A percentile compares a stretch with the other conserved stretches of the same genome.
These are phyloP conservation scores for Amanita jacksonii DNA, from an alignment of 768 basidiomycete genomes.

Conservation along the genomic window DNA sequence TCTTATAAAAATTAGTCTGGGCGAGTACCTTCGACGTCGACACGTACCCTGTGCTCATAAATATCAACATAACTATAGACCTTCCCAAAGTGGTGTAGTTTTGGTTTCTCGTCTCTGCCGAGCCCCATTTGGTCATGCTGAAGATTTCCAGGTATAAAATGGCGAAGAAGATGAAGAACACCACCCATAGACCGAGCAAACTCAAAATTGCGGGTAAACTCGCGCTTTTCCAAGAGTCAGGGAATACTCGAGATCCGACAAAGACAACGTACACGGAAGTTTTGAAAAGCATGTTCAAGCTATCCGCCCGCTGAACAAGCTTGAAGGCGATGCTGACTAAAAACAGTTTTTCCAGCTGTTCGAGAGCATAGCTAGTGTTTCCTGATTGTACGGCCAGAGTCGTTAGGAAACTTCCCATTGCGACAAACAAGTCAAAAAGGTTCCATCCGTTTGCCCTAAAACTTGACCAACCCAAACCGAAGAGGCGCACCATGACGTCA, in stretches of 20 bases:
- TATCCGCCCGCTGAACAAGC: conserved; percentile 80
- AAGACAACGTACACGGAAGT: conserved; percentile 66
- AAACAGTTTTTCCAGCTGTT: conserved; percentile 83
- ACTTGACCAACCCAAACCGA: conserved; percentile 76
- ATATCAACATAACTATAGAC: conserved; percentile 80
- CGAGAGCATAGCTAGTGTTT: conserved; percentile 36
- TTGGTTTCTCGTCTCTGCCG: conserved; percentile 52
- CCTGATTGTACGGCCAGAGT: conserved; percentile 63
- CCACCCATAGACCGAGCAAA: conserved; percentile 80
- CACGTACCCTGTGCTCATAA: conserved; percentile 86
- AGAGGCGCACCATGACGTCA: conserved; percentile 71
- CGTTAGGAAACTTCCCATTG: conserved; percentile 74
- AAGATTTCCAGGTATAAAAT: conserved; percentile 89
- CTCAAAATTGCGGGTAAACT: conserved; percentile 82
- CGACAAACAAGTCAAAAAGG: conserved; percentile 76
- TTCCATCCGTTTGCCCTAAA: conserved; percentile 95
- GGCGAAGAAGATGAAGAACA: conserved; percentile 84
- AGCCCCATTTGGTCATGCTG: conserved; percentile 78
- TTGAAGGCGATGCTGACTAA: conserved; percentile 92
- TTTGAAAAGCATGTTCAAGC: conserved; percentile 93
- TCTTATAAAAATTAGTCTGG: conserved; percentile 28
- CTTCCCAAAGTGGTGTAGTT: conserved; percentile 79
- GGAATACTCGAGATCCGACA: conserved; percentile 15
- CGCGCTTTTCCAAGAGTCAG: conserved; percentile 37
- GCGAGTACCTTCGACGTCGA: conserved; percentile 3